phyloP scores from a whole-genome alignment of 2,329 filamentous ascomycete genomes.

The Colletotrichum trifolii region DNA sequence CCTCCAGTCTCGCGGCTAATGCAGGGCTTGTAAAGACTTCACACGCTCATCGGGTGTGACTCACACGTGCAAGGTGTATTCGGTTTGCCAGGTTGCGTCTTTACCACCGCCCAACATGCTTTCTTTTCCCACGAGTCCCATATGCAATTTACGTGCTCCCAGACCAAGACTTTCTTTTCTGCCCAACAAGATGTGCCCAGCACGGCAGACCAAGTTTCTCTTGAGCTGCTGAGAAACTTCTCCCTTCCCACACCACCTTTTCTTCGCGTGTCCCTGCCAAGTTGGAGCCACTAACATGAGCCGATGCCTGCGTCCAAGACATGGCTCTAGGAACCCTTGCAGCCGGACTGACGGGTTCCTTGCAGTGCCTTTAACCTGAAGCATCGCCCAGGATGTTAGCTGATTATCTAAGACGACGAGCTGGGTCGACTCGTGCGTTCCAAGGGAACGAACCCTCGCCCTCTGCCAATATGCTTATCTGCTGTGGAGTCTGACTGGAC shows the following conservation, averaged over 20 bases:
- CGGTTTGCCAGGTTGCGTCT: neutral
- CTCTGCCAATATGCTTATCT: constrained; percentile 8
- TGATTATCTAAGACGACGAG: neutral
- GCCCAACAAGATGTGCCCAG: constrained; percentile 8
- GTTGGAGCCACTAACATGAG: constrained; percentile 12
- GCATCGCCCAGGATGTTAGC: constrained; percentile 13
- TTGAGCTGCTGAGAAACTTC: constrained; percentile 4
- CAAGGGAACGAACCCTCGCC: neutral
- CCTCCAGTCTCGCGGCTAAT: constrained; percentile 5
- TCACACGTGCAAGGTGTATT: constrained; percentile 19
- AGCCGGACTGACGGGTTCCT: constrained; percentile 26
- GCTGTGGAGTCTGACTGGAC: constrained; percentile 2
- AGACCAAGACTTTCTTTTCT: constrained; percentile 16
- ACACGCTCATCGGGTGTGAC: constrained; percentile 26
- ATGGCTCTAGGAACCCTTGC: constrained; percentile 29
- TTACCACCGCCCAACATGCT: constrained; percentile 9
- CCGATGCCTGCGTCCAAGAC: constrained; percentile 30
- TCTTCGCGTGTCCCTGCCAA: constrained; percentile 24
- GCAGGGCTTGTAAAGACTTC: constrained; percentile 33
- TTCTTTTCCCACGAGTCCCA: constrained; percentile 25
- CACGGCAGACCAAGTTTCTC: constrained; percentile 1
- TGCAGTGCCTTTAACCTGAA: constrained; percentile 32
- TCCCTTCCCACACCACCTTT: constrained; percentile 16
- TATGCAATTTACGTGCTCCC: constrained; percentile 23
- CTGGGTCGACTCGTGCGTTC: constrained; percentile 6